Base-by-base conservation (phyloP, 805 yeast species). In the Saturnispora mendoncae region DNA sequence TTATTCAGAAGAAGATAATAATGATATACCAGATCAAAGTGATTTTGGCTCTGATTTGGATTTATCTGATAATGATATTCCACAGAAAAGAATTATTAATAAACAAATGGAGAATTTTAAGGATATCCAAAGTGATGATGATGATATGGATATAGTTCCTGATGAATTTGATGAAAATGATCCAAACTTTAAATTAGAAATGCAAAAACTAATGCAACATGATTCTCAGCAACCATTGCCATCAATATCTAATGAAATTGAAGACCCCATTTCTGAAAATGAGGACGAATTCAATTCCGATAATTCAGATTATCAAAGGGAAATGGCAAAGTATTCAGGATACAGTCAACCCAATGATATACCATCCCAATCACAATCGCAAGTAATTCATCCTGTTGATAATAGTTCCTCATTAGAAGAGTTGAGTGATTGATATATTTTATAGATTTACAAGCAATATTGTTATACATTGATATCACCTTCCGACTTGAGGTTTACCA, bases 401-500 rank as follows among this genome's bases (percentile, higher is more conserved):
- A 33, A n/a, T 26, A 21, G 17, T 10, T 31, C 33, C 13, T 25
- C 26, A 4, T 20, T 38, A 9, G 33, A 24, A 15, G 29, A 24
- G 10, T 24, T 33, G 17, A 15, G 36, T 18, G 41, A 23, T 25
- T 38, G 6, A 10, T 9, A 5, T 26, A 15, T 27, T 24, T 19
- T 23, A n/a, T 18, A 24, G 20, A 15, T 24, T 33, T 17, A 12
- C 12, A 7, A 9, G 24, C 4, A 33, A 39, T 31, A 20, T 6
- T 14, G 8, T 13, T 6, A 31, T 15, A 9, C 6, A n/a, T 12
- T 23, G 10, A 23, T 23, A 7, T 7, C 9, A 12, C 25, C n/a
- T 13, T 6, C 7, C 19, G 24, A 8, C 28, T 7, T 19, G 12
- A 13, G 46, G 47, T 34, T 46, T 45, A 3, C 56, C 55, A 29